Base-by-base conservation (phyloP, 2,329 filamentous ascomycete species). In the Corinectria fuckeliana region DNA sequence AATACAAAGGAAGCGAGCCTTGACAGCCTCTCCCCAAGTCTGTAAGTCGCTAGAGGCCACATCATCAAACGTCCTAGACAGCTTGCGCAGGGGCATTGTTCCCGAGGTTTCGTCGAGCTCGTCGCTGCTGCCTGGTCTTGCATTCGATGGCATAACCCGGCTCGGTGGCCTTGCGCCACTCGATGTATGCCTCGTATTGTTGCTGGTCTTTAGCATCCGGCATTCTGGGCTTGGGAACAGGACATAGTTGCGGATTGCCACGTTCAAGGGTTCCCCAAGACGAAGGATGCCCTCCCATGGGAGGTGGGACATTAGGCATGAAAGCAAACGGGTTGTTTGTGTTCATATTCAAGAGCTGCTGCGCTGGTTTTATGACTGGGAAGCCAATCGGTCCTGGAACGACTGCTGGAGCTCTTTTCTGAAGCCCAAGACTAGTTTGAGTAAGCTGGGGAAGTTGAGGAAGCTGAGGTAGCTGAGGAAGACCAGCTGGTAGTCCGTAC, bases 111-210 rank as follows among this genome's bases (percentile, higher is more conserved):
- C 74, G 67, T 53, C 75, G 74, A 21, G 70, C 72, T 50, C 78
- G 72, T 21, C 72, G 69, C 57, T 78, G 77, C 64, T 82, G 80
- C 45, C 80, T 72, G 38, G 72, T 71, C 61, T 80, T 80, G 70
- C 81, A 82, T 63, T 77, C 73, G 58, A 78, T 63, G 21, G 81
- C 80, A 63, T 82, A 82, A 2, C 78, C 79, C 5, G 80, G 80
- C 62, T 81, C 77, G 45, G 78, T 77, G 20, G 77, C 77, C 62
- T 82, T 82, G 56, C 79, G 77, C 76, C 77, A 81, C 67, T 82
- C 80, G 30, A 82, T 77, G 63, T 76, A 82, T 32, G 75, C 77
- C 69, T 82, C 80, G 65, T 82, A 82, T 58, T 74, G 72, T 58
- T 80, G 78, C 67, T 82, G 81, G 23, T 75, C 74, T 42, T 67